Evolutionary conservation across 2,329 filamentous ascomycete species (phyloP), one percentile per base, ranked within the genome.

Genomic region (Bimuria novae-zelandiae): DNA sequence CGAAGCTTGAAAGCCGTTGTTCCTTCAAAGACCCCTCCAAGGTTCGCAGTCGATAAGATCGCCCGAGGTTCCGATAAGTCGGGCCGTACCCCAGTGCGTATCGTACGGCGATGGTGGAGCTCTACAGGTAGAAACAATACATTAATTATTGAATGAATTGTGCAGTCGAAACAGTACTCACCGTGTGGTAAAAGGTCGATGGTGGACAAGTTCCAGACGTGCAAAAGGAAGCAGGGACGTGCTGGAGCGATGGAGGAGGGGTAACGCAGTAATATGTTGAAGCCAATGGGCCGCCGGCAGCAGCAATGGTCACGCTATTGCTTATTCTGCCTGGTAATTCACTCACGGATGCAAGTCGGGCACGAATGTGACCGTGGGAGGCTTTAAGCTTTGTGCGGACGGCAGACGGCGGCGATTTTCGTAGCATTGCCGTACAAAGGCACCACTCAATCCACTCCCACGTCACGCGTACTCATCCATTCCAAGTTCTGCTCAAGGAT

Each of bases 41-140:
- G n/a, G n/a, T n/a, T n/a, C n/a, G n/a, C n/a, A n/a, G n/a, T 59
- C 66, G 68, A 72, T 70, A 71, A 70, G 69, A 65, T 59, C 63
- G 59, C 56, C 68, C 67, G 65, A 66, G 64, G 68, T 65, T 61
- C 64, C 66, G 61, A 56, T 55, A 52, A 50, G 41, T 57, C 52
- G 61, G 57, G 47, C 48, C 25, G 46, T n/a, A 43, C 33, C 22
- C 16, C 40, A 51, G 33, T 36, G 19, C 49, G 35, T 45, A 50
- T 57, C 44, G 52, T 59, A 44, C 52, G 36, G 33, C 27, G 5
- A 29, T 36, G 22, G 39, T 29, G 37, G 49, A 33, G 39, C 8
- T 19, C 27, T 22, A 10, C n/a, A n/a, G 22, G 8, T 22, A 17
- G 42, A 17, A 35, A n/a, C n/a, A 30, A 17, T 21, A 43, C 25